Percentiles rank a stretch among this genome's conserved stretches.
Evolutionary conservation across 108 stramenopile genomes (phyloP).

Genomic region (Schizochytrium sp.): DNA sequence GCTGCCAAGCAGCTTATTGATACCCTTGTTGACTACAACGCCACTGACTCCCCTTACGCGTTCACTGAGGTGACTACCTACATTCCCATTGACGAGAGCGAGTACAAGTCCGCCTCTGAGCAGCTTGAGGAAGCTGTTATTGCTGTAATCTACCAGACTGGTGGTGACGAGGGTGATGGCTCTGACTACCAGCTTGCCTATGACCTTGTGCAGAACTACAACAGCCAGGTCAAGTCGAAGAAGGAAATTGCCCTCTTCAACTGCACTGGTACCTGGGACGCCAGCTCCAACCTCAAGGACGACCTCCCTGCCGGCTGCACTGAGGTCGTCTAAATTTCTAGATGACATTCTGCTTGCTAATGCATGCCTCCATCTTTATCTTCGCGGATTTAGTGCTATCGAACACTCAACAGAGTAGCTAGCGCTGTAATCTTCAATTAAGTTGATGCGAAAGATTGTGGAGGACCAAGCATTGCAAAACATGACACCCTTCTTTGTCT

Average conservation of each 20-base stretch:
- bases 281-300: not conserved
- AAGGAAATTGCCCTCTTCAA: not conserved
- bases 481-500: too few species aligned
- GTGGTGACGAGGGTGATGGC: not conserved
- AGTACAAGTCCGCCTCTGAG: not conserved
- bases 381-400: too few species aligned
- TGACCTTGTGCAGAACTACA: not conserved
- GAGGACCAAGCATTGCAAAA: too few species aligned
- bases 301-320: conserved; percentile 8
- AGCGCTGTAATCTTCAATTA: too few species aligned
- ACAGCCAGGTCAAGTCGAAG: not conserved
- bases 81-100: conserved; percentile 11
- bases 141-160: not conserved
- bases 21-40: not conserved
- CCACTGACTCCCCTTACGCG: not conserved
- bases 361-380: not conserved
- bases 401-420: too few species aligned
- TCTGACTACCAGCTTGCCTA: not conserved
- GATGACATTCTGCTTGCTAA: not conserved
- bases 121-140: not conserved
- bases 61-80: conserved; percentile 21
- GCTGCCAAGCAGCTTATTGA: not conserved
- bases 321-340: conserved; percentile 17
- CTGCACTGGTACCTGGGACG: conserved; percentile 12
- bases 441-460: too few species aligned